Evolutionary conservation across 805 yeast species (phyloP), one percentile per base, ranked within the genome.

Genomic region (Clavispora carvajalis): DNA sequence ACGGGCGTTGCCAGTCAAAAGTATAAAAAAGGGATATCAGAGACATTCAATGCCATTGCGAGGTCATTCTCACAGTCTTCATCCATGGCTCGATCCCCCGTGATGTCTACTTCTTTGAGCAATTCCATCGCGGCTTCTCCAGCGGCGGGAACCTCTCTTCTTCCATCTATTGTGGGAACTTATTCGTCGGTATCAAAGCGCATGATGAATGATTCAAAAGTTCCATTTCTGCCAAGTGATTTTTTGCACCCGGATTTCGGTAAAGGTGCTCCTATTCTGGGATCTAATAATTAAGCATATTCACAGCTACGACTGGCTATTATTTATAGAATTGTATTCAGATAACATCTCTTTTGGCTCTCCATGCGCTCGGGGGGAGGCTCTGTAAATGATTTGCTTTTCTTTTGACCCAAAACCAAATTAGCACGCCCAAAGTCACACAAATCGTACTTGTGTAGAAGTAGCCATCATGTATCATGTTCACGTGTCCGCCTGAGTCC

Each of bases 341-440:
- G 4, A 28, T 28, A 16, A 28, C 16, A 16, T 28, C 31, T 15
- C 52, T 54, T 18, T 44, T 56, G 11, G 79, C 78, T 60, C 95
- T 77, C 97, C 97, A 90, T 10, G 87, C 76, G 38, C 78, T 67
- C 4, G 73, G 71, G 1, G 95, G 95, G 41, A 90, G 63, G 30
- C 75, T 65, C 62, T 93, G 96, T 45, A 91, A 64, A 41, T 75
- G 63, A 16, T 64, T 65, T 6, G 84, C 80, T 39, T 85, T 82
- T 36, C 65, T 67, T 46, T 74, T 77, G 26, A 89, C 80, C 79
- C 82, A 86, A 40, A 77, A 71, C 59, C 83, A 86, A 17, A 89
- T 62, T 1, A 71, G 8, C 3, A 83, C 40, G 2, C 97, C 98
- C 23, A 85, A 39, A 0, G 59, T 38, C 3, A 90, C 76, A 61